Evolutionary conservation across 805 yeast genomes (phyloP).

Genomic region (Ogataea neopini): DNA sequence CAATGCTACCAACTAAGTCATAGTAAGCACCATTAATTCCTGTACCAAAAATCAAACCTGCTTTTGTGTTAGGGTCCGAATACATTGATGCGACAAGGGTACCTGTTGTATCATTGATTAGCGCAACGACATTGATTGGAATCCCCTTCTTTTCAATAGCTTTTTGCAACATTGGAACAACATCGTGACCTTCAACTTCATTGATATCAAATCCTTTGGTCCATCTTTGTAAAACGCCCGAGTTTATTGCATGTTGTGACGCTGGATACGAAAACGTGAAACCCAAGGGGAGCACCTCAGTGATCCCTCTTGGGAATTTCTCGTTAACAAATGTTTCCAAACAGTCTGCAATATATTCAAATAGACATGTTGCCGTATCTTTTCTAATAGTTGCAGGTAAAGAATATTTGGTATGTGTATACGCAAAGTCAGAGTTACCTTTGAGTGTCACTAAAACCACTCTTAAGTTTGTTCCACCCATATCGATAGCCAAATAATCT

Average conservation of each 20-base stretch:
- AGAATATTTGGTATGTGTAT: conserved; percentile 81
- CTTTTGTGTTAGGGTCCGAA: conserved; percentile 81
- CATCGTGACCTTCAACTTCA: conserved; percentile 92
- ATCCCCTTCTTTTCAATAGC: conserved; percentile 64
- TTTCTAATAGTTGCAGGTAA: conserved; percentile 79
- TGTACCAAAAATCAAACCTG: conserved; percentile 97
- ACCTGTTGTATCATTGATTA: conserved; percentile 97
- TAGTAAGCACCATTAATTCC: conserved; percentile 97
- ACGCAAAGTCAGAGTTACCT: conserved; percentile 83
- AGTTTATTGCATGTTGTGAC: conserved; percentile 76
- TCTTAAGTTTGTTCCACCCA: conserved; percentile 97
- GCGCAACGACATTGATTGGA: conserved; percentile 85
- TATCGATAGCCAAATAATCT: conserved; percentile 86
- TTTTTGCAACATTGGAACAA: conserved; percentile 84
- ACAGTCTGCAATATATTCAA: conserved; percentile 83
- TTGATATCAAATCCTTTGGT: conserved; percentile 95
- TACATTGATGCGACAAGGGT: conserved; percentile 94
- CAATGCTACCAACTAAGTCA: conserved; percentile 70
- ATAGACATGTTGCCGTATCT: conserved; percentile 72
- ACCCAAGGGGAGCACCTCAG: conserved; percentile 72
- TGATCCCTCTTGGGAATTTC: conserved; percentile 61
- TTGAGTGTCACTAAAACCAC: conserved; percentile 83
- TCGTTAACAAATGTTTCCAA: conserved; percentile 68
- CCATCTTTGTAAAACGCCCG: conserved; percentile 92
- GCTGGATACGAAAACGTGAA: conserved; percentile 95